Evolutionary conservation across 495 filamentous ascomycete species (phyloP).

Genomic region (Pyronema omphalodes): DNA sequence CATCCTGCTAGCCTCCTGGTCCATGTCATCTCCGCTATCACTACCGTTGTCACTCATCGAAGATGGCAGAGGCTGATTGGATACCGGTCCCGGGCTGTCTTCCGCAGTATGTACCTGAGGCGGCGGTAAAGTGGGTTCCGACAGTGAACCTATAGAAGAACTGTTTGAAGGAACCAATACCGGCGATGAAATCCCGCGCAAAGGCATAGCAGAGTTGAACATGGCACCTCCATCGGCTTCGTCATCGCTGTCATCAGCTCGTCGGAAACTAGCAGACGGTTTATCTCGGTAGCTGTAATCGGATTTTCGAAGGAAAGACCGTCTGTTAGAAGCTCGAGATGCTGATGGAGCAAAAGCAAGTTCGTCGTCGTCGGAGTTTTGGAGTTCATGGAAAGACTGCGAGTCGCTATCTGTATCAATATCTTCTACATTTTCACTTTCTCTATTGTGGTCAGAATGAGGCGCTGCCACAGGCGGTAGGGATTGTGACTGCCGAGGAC

Average conservation of each 20-base stretch:
- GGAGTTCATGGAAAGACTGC: constrained; percentile 11
- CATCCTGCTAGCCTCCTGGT: constrained; percentile 18
- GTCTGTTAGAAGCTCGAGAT: background rate
- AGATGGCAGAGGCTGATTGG: background rate
- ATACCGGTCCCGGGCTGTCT: background rate
- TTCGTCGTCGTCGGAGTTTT: constrained; percentile 21
- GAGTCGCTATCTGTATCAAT: constrained; percentile 5
- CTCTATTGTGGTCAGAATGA: background rate
- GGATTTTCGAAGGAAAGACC: background rate
- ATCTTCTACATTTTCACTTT: background rate
- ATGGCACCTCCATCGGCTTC: constrained; percentile 13
- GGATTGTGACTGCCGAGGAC: background rate
- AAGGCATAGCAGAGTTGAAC: constrained; percentile 8
- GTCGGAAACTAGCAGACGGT: constrained; percentile 10
- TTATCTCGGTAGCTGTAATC: background rate
- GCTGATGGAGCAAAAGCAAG: constrained; percentile 18
- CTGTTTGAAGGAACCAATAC: background rate
- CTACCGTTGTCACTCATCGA: constrained; percentile 33
- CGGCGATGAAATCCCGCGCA: background rate
- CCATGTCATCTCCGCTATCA: constrained; percentile 27
- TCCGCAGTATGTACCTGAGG: background rate
- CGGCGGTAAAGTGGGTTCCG: background rate
- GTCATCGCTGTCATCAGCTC: constrained; percentile 20
- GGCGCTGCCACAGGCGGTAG: background rate
- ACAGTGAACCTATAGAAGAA: background rate